Evolutionary conservation across 768 basidiomycete genomes (phyloP).

Genomic region (Sutorius australiensis): DNA sequence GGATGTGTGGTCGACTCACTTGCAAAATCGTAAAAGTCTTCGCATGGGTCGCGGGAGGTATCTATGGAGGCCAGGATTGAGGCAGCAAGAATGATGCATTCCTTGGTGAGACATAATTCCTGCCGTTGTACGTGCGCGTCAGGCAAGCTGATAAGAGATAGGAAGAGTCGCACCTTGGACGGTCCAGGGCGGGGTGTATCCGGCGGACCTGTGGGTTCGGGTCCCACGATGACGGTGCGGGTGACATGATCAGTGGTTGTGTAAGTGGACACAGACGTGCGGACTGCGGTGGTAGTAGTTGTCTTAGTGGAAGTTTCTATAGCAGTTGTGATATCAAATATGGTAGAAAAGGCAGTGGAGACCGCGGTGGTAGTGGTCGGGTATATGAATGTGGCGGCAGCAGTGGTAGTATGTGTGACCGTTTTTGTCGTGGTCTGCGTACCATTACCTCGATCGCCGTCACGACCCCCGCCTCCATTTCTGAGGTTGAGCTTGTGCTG

Average conservation of each 20-base stretch:
- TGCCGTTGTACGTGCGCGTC: slow-evolving; percentile 25
- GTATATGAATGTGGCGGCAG: slow-evolving; percentile 27
- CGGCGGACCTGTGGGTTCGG: slow-evolving; percentile 39
- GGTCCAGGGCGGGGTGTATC: slow-evolving; percentile 58
- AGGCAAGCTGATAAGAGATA: neutral
- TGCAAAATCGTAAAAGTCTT: slow-evolving; percentile 90
- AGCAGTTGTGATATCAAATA: slow-evolving; percentile 33
- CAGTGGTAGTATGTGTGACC: slow-evolving; percentile 31
- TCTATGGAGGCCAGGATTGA: slow-evolving; percentile 80
- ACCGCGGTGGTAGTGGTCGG: slow-evolving; percentile 35
- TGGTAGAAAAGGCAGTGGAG: slow-evolving; percentile 30
- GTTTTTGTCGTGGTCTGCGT: slow-evolving; percentile 34
- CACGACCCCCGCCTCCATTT: slow-evolving; percentile 33
- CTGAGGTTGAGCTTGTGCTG: slow-evolving; percentile 68
- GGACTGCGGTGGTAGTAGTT: slow-evolving; percentile 35
- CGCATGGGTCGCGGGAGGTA: slow-evolving; percentile 83
- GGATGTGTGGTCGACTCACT: slow-evolving; percentile 51
- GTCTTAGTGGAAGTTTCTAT: slow-evolving; percentile 42
- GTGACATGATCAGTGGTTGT: slow-evolving; percentile 36
- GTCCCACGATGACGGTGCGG: slow-evolving; percentile 39
- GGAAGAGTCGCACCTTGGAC: slow-evolving; percentile 40
- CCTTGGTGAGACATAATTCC: slow-evolving; percentile 68
- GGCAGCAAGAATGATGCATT: slow-evolving; percentile 82
- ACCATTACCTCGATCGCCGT: slow-evolving; percentile 29
- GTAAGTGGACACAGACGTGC: slow-evolving; percentile 38